Conservation (phyloP, 2,329 filamentous ascomycete species). For the Macroventuria anomochaeta region DNA sequence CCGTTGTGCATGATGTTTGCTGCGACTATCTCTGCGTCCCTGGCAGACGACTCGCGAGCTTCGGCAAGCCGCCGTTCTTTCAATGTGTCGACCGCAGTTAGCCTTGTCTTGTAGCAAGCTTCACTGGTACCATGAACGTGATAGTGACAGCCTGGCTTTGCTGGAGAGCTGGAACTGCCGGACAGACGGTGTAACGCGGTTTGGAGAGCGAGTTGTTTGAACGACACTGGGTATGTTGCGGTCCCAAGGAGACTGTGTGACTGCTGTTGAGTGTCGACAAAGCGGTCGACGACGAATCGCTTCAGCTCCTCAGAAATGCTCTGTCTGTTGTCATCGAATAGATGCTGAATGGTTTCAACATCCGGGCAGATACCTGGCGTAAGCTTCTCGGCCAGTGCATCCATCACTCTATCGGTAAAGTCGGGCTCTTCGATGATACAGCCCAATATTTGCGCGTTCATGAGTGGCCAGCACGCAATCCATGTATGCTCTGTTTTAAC, state of each 20-base stretch:
- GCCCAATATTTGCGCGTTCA: neutral
- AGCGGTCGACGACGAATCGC: neutral
- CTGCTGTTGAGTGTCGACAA: neutral
- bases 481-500: neutral
- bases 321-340: neutral
- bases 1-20: neutral
- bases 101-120: constrained; percentile 1
- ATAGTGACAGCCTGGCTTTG: neutral
- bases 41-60: neutral
- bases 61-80: neutral
- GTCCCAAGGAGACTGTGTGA: neutral
- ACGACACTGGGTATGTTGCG: neutral
- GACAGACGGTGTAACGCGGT: neutral
- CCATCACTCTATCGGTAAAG: constrained; percentile 1
- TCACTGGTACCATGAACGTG: neutral
- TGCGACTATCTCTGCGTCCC: neutral
- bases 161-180: neutral
- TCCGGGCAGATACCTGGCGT: neutral
- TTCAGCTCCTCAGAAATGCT: neutral
- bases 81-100: neutral
- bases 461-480: neutral
- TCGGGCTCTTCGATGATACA: neutral
- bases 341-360: neutral
- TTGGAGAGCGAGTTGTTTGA: neutral
- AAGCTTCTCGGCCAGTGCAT: neutral